Base-by-base conservation (phyloP, 495 filamentous ascomycete species). In the Aspergillus haitiensis region DNA sequence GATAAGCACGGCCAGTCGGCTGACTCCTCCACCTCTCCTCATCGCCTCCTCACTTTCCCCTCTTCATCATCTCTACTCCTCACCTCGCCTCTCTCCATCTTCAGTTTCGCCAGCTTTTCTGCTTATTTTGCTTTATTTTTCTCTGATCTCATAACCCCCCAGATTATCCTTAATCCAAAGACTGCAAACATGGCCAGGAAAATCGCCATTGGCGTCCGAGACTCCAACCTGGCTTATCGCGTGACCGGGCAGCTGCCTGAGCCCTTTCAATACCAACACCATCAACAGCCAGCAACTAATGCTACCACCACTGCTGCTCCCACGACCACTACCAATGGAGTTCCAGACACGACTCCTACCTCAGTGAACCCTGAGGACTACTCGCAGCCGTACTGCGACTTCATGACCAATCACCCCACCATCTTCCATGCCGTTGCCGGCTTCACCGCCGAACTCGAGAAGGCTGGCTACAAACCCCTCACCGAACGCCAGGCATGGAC, bases 351-450 rank as follows among this genome's bases (percentile, higher is more conserved):
- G 2, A 40, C 1, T 18, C 9, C 16, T 5, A 32, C 45, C 11
- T 55, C 69, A 33, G 50, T 79, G 27, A 62, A 66, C 10, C 76
- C 78, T 7, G 83, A 85, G 62, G 83, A 80, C 46, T 96, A 92
- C 71, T 85, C 90, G 4, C 81, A 91, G 70, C 90, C 93, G 0
- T 98, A 95, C 77, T 83, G 87, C 67, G 84, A 90, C 31, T 98
- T 97, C 69, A 86, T 97, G 78, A 89, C 86, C 60, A 76, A 86
- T 32, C 96, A 96, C 70, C 93, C 94, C 0, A 98, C 94, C 7
- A 86, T 96, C 45, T 98, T 93, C 70, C 94, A 98, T 66, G 85
- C 90, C 10, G 90, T 96, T 32, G 80, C 82, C 57, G 82, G 88
- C 62, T 90, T 95, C 67, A 84, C 86, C 60, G 78, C 84, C 63